A percentile compares a stretch with the other conserved stretches of the same genome.
Conservation (phyloP, 1,284 basidiomycete genomes). For the Ganoderma lingzhi region DNA sequence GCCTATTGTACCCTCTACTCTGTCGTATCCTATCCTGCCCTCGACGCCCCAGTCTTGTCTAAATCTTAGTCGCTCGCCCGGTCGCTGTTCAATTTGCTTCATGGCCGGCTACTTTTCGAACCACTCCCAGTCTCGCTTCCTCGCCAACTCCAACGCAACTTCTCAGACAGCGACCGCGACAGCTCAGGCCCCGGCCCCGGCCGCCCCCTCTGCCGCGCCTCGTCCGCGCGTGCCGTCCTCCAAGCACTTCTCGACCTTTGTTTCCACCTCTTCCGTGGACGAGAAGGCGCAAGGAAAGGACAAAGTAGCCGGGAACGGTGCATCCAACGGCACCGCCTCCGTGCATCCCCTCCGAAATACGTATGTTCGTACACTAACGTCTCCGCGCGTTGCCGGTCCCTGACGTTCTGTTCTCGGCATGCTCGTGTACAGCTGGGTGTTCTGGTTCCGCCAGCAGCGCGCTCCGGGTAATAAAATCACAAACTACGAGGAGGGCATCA, state of each 20-base stretch:
- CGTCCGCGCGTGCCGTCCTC: slow-evolving; percentile 62
- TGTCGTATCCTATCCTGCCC: slow-evolving; percentile 3
- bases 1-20: slow-evolving; percentile 16
- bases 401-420: slow-evolving; percentile 26
- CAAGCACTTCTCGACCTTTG: slow-evolving; percentile 79
- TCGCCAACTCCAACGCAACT: slow-evolving; percentile 53
- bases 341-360: slow-evolving; percentile 84
- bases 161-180: slow-evolving; percentile 38
- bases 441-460: slow-evolving; percentile 87
- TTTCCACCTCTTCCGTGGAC: slow-evolving; percentile 50
- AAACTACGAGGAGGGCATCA: slow-evolving; percentile 88
- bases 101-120: slow-evolving; percentile 79
- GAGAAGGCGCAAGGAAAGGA: slow-evolving; percentile 56
- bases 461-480: slow-evolving; percentile 81
- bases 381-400: slow-evolving; percentile 29
- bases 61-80: slow-evolving; percentile 19
- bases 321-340: slow-evolving; percentile 44
- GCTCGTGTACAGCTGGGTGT: slow-evolving; percentile 69
- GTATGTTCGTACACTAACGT: slow-evolving; percentile 72
- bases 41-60: slow-evolving; percentile 4
- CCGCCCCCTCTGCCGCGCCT: slow-evolving; percentile 41
- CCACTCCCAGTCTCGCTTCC: slow-evolving; percentile 77
- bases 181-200: slow-evolving; percentile 28
- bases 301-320: slow-evolving; percentile 47
- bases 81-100: slow-evolving; percentile 19